Base-by-base conservation (phyloP, 495 filamentous ascomycete species). In the Penicillium lividum region DNA sequence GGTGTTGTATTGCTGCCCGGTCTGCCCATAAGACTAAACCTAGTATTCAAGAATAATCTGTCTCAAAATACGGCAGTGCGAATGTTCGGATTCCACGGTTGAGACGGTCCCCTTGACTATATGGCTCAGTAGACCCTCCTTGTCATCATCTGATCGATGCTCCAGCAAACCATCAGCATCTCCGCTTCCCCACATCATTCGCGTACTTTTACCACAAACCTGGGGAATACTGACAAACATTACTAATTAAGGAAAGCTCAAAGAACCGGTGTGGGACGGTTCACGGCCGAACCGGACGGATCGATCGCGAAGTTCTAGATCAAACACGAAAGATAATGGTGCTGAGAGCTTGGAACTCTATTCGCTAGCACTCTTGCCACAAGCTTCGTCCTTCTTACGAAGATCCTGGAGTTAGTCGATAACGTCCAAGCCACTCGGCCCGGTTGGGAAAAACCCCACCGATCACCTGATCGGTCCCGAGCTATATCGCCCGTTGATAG, bases 381-480 rank as follows among this genome's bases (percentile, higher is more conserved):
- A 42, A 31, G 25, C 22, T 27, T 15, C 27, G 10, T 13, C 11
- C 46, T 30, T 53, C 43, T 63, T n/a, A 55, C 5, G 53, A 34
- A 7, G 50, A 51, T 38, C 10, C 15, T 33, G 51, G 54, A 28
- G 56, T 52, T 36, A 22, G 10, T 46, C 45, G 55, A 61, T 66
- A 61, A 54, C 46, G 49, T 63, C 59, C 45, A 66, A 62, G 61
- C 61, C 58, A 67, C 59, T 31, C 66, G 60, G 59, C 48, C 56
- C 56, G 45, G 61, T 58, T 53, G 59, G 31, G 16, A 33, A 49
- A 49, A 30, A 8, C 45, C 25, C 63, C 46, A 47, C 66, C 63
- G 63, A 54, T 68, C 63, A 68, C 54, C 51, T 68, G 63, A 68
- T 57, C 66, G 63, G 66, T 63, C 7, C 55, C 42, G 16, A 61